Conservation (phyloP, 129 eudicot species). For the Smallanthus sonchifolius region DNA sequence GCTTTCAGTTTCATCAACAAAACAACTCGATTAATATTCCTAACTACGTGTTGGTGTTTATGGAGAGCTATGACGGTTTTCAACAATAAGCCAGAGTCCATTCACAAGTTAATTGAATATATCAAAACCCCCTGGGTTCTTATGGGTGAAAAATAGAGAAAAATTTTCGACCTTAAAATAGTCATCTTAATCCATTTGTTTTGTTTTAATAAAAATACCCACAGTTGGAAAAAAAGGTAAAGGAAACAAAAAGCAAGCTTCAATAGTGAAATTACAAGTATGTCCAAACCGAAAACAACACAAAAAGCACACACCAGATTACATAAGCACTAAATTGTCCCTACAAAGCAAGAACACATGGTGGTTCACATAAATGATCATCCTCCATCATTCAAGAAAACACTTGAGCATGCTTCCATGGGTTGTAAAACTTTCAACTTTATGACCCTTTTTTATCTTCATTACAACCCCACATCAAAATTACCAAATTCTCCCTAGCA, state of each 20-base stretch:
- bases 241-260: not conserved
- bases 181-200: too few relatives aligned
- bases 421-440: constrained; percentile 4
- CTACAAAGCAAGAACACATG: constrained; percentile 9
- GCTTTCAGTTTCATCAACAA: too few relatives aligned
- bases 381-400: constrained; percentile 10
- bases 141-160: too few relatives aligned
- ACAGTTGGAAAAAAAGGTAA: not conserved
- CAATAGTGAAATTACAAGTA: constrained; percentile 12
- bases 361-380: constrained; percentile 3
- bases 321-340: constrained; percentile 6
- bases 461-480: not conserved
- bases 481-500: not conserved
- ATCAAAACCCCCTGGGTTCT: too few relatives aligned
- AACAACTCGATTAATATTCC: too few relatives aligned
- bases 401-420: constrained; percentile 18
- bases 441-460: constrained; percentile 15
- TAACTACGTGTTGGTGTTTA: too few relatives aligned
- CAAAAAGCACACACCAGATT: constrained; percentile 11
- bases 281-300: constrained; percentile 28
- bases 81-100: too few relatives aligned
- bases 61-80: too few relatives aligned
- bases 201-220: too few relatives aligned
- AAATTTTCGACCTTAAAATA: too few relatives aligned
- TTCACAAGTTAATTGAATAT: too few relatives aligned